Conservation (phyloP, 805 yeast genomes). For the Tetrapisispora namnaoensis region DNA sequence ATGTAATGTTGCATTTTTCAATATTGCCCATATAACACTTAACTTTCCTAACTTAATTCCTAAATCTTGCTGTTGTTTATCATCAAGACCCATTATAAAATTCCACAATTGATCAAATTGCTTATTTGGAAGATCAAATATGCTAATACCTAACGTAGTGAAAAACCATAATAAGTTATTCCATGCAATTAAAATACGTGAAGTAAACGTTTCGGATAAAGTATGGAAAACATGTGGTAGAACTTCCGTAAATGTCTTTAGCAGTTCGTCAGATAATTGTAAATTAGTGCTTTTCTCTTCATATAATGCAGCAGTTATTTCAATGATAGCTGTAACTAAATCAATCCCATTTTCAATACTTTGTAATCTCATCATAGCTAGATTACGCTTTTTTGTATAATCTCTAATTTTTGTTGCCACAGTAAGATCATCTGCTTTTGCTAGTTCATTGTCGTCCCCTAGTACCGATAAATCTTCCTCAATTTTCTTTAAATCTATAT, state of each 20-base stretch:
- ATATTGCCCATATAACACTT: conserved; percentile 39
- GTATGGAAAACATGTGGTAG: conserved; percentile 33
- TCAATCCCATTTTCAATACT: conserved; percentile 67
- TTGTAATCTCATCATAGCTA: conserved; percentile 45
- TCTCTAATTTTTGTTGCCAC: conserved; percentile 26
- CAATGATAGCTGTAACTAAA: conserved; percentile 64
- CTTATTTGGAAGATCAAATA: conserved; percentile 15
- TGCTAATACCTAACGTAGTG: conserved; percentile 18
- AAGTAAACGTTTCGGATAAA: conserved; percentile 39
- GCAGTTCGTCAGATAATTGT: conserved; percentile 8
- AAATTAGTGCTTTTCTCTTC: conserved; percentile 11
- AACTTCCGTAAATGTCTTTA: conserved; percentile 11
- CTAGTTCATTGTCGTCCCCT: conserved; percentile 12
- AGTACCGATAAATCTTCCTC: conserved; percentile 15
- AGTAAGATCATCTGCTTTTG: conserved; percentile 8
- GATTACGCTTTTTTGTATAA: conserved; percentile 33
- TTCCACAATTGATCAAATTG: conserved; percentile 12
- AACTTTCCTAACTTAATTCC: conserved; percentile 30
- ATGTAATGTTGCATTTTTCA: conserved; percentile 17
- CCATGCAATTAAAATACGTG: conserved; percentile 52
- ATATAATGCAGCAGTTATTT: conserved; percentile 34
- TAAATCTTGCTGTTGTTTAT: conserved; percentile 12
- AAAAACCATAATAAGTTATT: conserved; percentile 59
- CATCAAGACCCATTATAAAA: conserved; percentile 6
- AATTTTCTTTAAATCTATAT: conserved; percentile 28